Conservation (phyloP, 176 grass and related monocot species). For the Lolium rigidum region DNA sequence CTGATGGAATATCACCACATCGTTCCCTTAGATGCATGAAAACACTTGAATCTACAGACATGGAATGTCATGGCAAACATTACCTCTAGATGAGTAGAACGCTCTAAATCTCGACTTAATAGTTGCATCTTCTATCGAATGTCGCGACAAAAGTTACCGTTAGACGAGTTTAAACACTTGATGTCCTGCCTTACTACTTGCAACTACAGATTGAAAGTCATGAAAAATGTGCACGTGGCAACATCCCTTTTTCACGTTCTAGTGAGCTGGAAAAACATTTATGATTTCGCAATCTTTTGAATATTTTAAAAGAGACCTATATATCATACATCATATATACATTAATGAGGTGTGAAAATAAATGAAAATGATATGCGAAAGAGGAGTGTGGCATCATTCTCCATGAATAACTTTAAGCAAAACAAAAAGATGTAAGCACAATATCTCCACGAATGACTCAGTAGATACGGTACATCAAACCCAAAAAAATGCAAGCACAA, state of each 20-base stretch:
- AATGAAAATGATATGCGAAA: not conserved
- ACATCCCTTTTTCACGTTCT: not conserved
- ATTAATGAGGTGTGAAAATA: not conserved
- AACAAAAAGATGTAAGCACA: not conserved
- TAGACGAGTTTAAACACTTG: no score
- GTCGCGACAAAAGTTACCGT: no score
- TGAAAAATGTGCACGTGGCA: not conserved
- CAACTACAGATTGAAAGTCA: not conserved
- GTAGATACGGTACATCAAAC: no score
- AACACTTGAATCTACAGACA: not conserved
- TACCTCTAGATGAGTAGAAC: no score
- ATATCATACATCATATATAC: not conserved
- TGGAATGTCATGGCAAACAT: no score
- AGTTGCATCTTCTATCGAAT: no score
- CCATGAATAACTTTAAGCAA: not conserved
- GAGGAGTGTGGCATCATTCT: not conserved
- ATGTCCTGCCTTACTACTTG: no score
- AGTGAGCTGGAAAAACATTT: not conserved
- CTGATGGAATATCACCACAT: no score
- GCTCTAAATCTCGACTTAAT: no score
- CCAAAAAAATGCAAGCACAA: no score
- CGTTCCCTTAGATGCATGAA: no score
- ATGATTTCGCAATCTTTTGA: not conserved
- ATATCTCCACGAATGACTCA: no score
- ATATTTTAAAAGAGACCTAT: not conserved